Percentiles rank a stretch among this genome's conserved stretches.
phyloP scores from a whole-genome alignment of 345 rosid genomes.

The Dovyalis caffra region DNA sequence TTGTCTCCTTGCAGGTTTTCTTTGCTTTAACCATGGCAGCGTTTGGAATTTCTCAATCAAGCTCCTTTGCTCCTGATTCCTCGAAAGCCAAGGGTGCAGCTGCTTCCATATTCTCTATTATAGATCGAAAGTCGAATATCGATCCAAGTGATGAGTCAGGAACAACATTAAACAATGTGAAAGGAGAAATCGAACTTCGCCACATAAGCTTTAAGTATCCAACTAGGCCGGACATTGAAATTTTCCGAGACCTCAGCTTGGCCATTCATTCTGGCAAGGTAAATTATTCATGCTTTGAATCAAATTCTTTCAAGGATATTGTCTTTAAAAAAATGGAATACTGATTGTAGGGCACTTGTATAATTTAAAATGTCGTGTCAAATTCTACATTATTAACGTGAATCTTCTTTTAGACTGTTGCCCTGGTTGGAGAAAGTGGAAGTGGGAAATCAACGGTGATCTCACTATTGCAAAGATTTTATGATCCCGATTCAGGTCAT shows the following conservation, averaged over 20 bases:
- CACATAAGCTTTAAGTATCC: conserved; percentile 76
- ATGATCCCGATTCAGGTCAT: conserved; percentile 72
- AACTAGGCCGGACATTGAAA: conserved; percentile 63
- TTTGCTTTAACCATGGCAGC: conserved; percentile 69
- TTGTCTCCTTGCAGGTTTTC: conserved; percentile 47
- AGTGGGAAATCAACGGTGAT: conserved; percentile 82
- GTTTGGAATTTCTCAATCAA: conserved; percentile 63
- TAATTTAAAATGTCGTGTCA: neutral
- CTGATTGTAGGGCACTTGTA: neutral
- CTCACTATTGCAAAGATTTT: conserved; percentile 73
- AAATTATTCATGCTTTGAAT: neutral
- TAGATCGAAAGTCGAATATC: conserved; percentile 62
- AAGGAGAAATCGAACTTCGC: conserved; percentile 68
- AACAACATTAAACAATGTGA: conserved; percentile 42
- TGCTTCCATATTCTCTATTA: conserved; percentile 63
- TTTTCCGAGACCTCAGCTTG: conserved; percentile 59
- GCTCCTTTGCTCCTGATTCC: conserved; percentile 47
- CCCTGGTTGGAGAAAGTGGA: conserved; percentile 89
- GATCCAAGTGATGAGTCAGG: conserved; percentile 77
- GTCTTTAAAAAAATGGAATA: neutral
- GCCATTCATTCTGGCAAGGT: conserved; percentile 79
- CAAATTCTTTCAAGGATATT: neutral
- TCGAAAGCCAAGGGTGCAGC: conserved; percentile 56
- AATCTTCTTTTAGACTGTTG: conserved; percentile 55
- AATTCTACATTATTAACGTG: neutral